These are phyloP conservation scores for Globisporangium alternatum DNA, from an alignment of 352 stramenopile genomes.

Conservation along the genomic window DNA sequence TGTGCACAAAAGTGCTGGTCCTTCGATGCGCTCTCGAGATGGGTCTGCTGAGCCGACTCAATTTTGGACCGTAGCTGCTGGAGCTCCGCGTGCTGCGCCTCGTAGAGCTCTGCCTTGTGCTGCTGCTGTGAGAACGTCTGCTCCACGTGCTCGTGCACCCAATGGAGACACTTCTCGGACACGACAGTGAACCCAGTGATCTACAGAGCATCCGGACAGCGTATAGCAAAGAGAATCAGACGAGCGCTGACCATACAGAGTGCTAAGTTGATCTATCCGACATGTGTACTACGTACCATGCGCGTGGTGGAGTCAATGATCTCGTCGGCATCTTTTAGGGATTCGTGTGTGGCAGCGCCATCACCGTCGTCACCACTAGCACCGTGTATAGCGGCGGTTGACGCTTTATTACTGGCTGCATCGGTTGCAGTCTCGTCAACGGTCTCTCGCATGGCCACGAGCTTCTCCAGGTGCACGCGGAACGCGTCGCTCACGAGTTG, in stretches of 20 bases:
- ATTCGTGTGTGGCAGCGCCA: not conserved
- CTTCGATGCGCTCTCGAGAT: conserved; percentile 12
- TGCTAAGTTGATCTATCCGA: too few species aligned
- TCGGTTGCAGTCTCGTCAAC: conserved; percentile 25
- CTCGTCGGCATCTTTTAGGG: not conserved
- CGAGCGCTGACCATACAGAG: too few species aligned
- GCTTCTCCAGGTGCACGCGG: conserved; percentile 49
- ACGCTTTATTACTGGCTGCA: not conserved
- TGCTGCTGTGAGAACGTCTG: conserved; percentile 46
- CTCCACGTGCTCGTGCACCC: conserved; percentile 49
- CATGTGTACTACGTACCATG: conserved; percentile 5
- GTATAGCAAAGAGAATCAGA: not conserved
- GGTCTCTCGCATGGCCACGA: conserved; percentile 53
- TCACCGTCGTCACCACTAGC: not conserved
- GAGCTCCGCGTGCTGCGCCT: conserved; percentile 48
- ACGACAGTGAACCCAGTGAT: conserved; percentile 41
- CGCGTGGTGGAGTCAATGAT: conserved; percentile 5
- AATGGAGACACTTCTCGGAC: conserved; percentile 48
- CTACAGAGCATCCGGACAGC: conserved; percentile 16
- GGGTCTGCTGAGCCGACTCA: conserved; percentile 24
- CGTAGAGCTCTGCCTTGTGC: conserved; percentile 39
- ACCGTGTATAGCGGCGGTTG: not conserved
- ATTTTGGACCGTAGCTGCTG: conserved; percentile 17
- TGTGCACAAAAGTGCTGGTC: conserved; percentile 14
- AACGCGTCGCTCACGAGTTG: conserved; percentile 48